These are phyloP conservation scores for Penicillium sp. DNA, from an alignment of 2,329 filamentous ascomycete species.

Conservation along the genomic window DNA sequence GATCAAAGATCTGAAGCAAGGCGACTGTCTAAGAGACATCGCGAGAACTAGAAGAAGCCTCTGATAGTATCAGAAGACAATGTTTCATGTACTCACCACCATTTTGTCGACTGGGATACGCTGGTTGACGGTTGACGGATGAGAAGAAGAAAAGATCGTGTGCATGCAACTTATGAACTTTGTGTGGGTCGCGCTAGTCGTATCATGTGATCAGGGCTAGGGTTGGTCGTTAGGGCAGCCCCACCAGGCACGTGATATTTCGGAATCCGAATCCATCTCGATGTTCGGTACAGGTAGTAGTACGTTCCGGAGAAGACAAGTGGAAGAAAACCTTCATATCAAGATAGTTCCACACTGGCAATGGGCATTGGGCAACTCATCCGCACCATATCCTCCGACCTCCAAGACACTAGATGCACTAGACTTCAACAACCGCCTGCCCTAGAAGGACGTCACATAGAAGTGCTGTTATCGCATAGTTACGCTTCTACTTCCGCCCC, in stretches of 20 bases:
- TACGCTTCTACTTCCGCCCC: no score
- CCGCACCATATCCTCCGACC: no score
- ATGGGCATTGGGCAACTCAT: no score
- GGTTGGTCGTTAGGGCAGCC: conserved; percentile 1
- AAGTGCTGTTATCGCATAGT: no score
- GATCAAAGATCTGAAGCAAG: conserved; percentile 30
- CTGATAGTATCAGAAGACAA: conserved; percentile 36
- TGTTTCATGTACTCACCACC: conserved; percentile 58
- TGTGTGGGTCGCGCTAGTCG: conserved; percentile 36
- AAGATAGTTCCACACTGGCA: no score
- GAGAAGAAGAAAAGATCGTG: conserved; percentile 27
- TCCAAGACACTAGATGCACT: no score
- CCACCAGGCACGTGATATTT: neutral
- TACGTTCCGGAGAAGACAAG: no score
- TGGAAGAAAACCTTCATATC: no score
- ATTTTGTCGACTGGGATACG: conserved; percentile 51
- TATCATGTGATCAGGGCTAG: conserved; percentile 27
- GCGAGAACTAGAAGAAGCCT: conserved; percentile 24
- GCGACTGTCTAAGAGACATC: conserved; percentile 25
- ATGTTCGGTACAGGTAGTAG: no score
- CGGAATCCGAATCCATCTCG: no score
- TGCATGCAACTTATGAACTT: conserved; percentile 25
- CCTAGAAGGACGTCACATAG: no score
- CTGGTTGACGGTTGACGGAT: conserved; percentile 46
- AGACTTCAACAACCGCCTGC: no score